Conservation (phyloP, 495 filamentous ascomycete genomes). For the Penicillium antarcticum region DNA sequence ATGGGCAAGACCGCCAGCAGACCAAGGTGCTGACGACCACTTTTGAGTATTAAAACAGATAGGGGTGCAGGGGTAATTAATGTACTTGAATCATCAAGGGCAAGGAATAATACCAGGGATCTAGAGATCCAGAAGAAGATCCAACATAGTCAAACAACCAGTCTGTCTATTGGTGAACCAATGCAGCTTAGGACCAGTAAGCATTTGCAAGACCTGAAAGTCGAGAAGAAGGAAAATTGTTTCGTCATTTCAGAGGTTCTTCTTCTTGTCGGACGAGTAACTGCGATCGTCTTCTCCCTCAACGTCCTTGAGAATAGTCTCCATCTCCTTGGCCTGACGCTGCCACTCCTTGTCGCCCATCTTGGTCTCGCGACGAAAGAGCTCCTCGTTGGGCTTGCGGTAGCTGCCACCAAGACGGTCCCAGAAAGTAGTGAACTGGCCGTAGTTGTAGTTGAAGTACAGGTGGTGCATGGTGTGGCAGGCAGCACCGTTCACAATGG, state of each 20-base stretch:
- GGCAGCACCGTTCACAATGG: slow-evolving; percentile 89
- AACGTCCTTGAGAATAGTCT: slow-evolving; percentile 74
- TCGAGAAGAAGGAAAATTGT: neutral
- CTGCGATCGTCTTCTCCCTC: slow-evolving; percentile 84
- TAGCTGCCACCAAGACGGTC: slow-evolving; percentile 89
- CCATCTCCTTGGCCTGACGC: slow-evolving; percentile 80
- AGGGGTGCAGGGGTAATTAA: neutral
- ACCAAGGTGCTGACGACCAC: neutral
- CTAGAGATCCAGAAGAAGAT: neutral
- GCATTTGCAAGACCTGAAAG: neutral
- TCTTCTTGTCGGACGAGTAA: slow-evolving; percentile 56
- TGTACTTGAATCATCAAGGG: neutral
- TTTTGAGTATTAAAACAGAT: slow-evolving; percentile 4
- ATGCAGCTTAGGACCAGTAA: neutral
- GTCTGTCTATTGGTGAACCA: neutral
- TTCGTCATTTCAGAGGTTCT: slow-evolving; percentile 13
- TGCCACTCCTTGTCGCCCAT: slow-evolving; percentile 81
- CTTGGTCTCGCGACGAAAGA: slow-evolving; percentile 86
- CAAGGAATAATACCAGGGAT: neutral
- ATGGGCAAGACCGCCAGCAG: neutral
- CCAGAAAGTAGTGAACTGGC: slow-evolving; percentile 95
- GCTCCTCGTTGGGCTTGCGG: slow-evolving; percentile 78
- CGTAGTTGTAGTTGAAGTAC: slow-evolving; percentile 99
- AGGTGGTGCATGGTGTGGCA: slow-evolving; percentile 97
- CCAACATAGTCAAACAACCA: neutral